Evolutionary conservation across 176 grass and related monocot species (phyloP).

Genomic region (Triticum aestivum): IWGSC_CS_RefSeq_v2.1 NC_057804.1:526468071-526468570

Average conservation of each 20-base stretch:
- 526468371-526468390: conserved; percentile 54
- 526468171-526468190: conserved; percentile 94
- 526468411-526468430: conserved; percentile 79
- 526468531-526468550: conserved; percentile 74
- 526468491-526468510: conserved; percentile 57
- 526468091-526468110: conserved; percentile 73
- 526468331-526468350: conserved; percentile 75
- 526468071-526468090: conserved; percentile 92
- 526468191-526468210: conserved; percentile 83
- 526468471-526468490: conserved; percentile 72
- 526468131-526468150: conserved; percentile 78
- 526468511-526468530: conserved; percentile 50
- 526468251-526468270: conserved; percentile 66
- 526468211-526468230: conserved; percentile 76
- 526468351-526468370: conserved; percentile 71
- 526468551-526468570: conserved; percentile 88
- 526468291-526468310: conserved; percentile 92
- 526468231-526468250: conserved; percentile 81
- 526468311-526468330: conserved; percentile 75
- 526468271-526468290: conserved; percentile 77
- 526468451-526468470: conserved; percentile 55
- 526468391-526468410: conserved; percentile 64
- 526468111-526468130: conserved; percentile 76
- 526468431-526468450: conserved; percentile 80
- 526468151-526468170: conserved; percentile 78